Evolutionary conservation across 1,284 basidiomycete species (phyloP).

Genomic region (Ceratobasidium sp.): DNA sequence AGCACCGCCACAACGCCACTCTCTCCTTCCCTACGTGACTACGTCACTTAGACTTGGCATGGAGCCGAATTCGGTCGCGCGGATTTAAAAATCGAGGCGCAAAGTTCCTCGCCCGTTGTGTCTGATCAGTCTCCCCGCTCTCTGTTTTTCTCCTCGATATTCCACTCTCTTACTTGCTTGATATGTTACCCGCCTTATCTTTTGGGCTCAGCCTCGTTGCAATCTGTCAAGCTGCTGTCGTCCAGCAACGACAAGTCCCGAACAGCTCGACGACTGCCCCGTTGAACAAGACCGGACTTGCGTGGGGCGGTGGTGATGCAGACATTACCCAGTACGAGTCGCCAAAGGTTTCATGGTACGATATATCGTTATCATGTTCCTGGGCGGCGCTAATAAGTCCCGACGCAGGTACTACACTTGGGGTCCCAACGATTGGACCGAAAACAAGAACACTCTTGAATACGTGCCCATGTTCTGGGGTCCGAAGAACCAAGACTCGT

Average conservation of each 20-base stretch:
- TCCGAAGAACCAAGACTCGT: slow-evolving; percentile 53
- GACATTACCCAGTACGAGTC: slow-evolving; percentile 43
- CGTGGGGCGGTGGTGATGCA: slow-evolving; percentile 35
- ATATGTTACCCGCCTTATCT: slow-evolving; percentile 22
- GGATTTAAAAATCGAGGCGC: not conserved
- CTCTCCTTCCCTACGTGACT: not conserved
- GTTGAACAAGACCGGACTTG: slow-evolving; percentile 40
- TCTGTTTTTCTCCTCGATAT: not conserved
- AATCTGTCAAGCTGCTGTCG: not conserved
- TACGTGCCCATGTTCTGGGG: slow-evolving; percentile 62
- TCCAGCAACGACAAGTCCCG: slow-evolving; percentile 24
- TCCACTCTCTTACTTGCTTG: not conserved
- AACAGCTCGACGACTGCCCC: not conserved
- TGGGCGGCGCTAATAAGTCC: not conserved
- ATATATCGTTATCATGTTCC: not conserved
- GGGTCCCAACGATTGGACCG: slow-evolving; percentile 44
- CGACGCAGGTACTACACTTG: slow-evolving; percentile 47
- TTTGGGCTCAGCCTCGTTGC: slow-evolving; percentile 6
- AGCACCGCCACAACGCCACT: slow-evolving; percentile 13
- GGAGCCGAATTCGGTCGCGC: slow-evolving; percentile 10
- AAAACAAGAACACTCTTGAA: slow-evolving; percentile 41
- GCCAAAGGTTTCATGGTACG: slow-evolving; percentile 41
- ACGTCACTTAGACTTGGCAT: slow-evolving; percentile 25
- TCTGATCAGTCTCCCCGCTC: not conserved
- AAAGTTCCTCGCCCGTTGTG: not conserved